Evolutionary conservation across 1,139 yeast genomes (phyloP), one percentile per base, ranked within the genome.

Genomic region (Lodderomyces margitis): DNA sequence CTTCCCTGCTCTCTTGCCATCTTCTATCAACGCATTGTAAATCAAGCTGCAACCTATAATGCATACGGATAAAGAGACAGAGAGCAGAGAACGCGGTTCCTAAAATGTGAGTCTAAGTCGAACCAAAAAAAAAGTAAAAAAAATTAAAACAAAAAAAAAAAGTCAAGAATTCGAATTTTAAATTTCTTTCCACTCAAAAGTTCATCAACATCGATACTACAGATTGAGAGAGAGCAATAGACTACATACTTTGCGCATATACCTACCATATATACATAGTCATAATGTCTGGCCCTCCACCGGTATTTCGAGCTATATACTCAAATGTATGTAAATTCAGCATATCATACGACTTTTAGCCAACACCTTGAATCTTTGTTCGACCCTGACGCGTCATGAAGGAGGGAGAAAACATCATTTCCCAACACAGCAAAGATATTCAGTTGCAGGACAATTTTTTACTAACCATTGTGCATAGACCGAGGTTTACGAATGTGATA

Each of bases 401-500:
- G 11, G 17, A 14, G n/a, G n/a, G n/a, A n/a, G n/a, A n/a, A n/a
- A n/a, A 15, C 9, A 15, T n/a, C 20, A 8, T 10, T 30, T 32
- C 3, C 21, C 16, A 31, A 17, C 34, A 31, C 14, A 15, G 8
- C 11, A 23, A 23, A 23, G 12, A 30, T n/a, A n/a, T 11, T 14
- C 9, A 9, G 33, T 30, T 15, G 37, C 12, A 16, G n/a, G 37
- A 31, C 3, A 16, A n/a, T n/a, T n/a, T n/a, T n/a, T n/a, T 38
- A 35, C 34, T 38, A 28, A 35, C 34, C 19, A 20, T 16, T 14
- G 15, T 34, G 20, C 23, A 4, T 46, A 64, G 70, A 64, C 67
- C 15, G 92, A 92, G 42, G 98, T 91, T 34, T 87, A 84, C 58
- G 98, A 92, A 68, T 83, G 87, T 54, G 73, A 81, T 30, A 81